These are phyloP conservation scores for Penicillium verhagenii DNA, from an alignment of 495 filamentous ascomycete species.

Conservation along the genomic window DNA sequence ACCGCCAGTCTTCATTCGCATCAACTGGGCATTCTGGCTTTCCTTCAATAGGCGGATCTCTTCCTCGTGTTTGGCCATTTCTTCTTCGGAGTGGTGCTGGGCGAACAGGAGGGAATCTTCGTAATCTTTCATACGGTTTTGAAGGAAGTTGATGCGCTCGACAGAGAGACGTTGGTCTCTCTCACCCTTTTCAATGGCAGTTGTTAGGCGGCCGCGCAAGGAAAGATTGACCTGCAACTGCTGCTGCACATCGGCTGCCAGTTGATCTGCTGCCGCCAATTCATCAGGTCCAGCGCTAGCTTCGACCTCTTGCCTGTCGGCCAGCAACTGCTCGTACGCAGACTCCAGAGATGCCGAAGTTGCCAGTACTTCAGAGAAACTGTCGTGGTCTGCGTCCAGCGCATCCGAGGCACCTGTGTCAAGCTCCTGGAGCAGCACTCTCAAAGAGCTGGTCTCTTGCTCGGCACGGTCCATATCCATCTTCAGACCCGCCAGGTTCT, in stretches of 20 bases:
- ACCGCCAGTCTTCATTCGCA: constrained; percentile 63
- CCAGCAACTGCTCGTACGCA: constrained; percentile 78
- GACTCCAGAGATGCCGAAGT: constrained; percentile 74
- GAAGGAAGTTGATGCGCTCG: constrained; percentile 76
- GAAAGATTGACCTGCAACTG: constrained; percentile 75
- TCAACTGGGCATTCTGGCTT: constrained; percentile 72
- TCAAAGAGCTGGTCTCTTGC: constrained; percentile 81
- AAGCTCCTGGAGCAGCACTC: constrained; percentile 78
- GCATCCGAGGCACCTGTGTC: constrained; percentile 69
- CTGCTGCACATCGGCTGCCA: constrained; percentile 70
- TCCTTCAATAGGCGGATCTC: constrained; percentile 74
- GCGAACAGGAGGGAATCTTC: constrained; percentile 83
- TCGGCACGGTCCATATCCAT: constrained; percentile 97
- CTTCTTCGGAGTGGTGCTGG: constrained; percentile 84
- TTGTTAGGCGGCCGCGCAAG: constrained; percentile 76
- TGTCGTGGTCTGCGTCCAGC: constrained; percentile 38
- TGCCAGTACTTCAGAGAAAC: constrained; percentile 49
- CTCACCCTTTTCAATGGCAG: constrained; percentile 84
- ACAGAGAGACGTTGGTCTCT: constrained; percentile 76
- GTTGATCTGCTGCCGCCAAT: constrained; percentile 67
- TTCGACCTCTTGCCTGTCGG: constrained; percentile 70
- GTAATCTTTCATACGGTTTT: constrained; percentile 70
- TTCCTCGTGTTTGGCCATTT: constrained; percentile 78
- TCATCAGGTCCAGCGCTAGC: constrained; percentile 59
- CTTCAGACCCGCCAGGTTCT: constrained; percentile 85